Conservation (phyloP, 148 eudicot genomes). For the Limonium bicolor region DNA sequence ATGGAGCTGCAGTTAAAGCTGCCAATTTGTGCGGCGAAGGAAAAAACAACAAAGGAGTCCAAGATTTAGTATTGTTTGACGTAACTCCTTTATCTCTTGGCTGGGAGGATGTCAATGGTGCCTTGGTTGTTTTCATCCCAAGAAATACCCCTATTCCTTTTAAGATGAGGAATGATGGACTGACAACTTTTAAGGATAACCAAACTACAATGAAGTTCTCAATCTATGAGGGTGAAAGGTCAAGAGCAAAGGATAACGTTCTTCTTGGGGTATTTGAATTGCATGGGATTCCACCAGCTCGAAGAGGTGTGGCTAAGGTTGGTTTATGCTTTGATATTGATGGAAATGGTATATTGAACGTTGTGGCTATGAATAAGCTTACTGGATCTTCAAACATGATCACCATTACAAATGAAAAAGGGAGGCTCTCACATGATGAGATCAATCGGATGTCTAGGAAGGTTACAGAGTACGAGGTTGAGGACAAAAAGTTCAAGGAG, state of each 20-base stretch:
- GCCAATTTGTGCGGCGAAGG: not conserved
- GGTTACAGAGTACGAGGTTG: not conserved
- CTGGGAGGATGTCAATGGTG: not conserved
- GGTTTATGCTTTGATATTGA: not conserved
- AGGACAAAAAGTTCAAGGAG: not conserved
- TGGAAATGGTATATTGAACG: not conserved
- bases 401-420: not conserved
- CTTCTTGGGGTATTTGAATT: not conserved
- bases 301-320: not conserved
- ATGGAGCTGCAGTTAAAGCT: slow-evolving; percentile 1
- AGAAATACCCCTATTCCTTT: not conserved
- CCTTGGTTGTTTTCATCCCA: not conserved
- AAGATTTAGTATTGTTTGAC: not conserved
- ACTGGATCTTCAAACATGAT: not conserved
- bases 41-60: not conserved
- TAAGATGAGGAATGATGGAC: not conserved
- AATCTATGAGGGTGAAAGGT: not conserved
- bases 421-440: not conserved
- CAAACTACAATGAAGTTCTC: not conserved
- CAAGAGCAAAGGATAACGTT: not conserved
- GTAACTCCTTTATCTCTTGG: not conserved
- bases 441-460: not conserved
- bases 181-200: not conserved
- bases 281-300: not conserved
- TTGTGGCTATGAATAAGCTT: not conserved